These are phyloP conservation scores for Penicillium expansum DNA, from an alignment of 2,329 filamentous ascomycete genomes.

Conservation along the genomic window DNA sequence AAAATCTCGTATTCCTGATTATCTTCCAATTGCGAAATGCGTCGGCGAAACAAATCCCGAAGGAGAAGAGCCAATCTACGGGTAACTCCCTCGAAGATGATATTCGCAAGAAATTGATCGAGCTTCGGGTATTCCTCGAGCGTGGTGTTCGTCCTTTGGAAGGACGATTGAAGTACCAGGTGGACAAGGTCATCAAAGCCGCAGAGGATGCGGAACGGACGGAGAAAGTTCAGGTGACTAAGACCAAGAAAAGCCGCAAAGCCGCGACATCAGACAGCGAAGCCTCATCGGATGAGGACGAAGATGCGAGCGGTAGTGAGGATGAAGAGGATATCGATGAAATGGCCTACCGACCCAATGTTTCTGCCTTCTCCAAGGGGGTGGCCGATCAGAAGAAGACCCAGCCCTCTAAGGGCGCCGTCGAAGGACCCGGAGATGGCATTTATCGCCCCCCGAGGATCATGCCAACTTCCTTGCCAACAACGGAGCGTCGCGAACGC, in stretches of 20 bases:
- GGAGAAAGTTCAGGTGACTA: constrained; percentile 26
- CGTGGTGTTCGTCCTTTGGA: constrained; percentile 89
- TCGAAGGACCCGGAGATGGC: constrained; percentile 53
- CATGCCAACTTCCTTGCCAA: constrained; percentile 78
- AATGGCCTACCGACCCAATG: constrained; percentile 62
- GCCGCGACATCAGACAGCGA: constrained; percentile 30
- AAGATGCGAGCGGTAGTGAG: constrained; percentile 25
- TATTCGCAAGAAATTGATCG: constrained; percentile 81
- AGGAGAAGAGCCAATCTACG: constrained; percentile 33
- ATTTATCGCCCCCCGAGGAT: constrained; percentile 89
- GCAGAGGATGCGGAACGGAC: constrained; percentile 57
- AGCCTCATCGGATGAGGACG: constrained; percentile 30
- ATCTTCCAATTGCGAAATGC: constrained; percentile 71
- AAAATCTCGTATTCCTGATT: constrained; percentile 87
- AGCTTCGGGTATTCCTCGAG: constrained; percentile 88
- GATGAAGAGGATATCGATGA: constrained; percentile 55
- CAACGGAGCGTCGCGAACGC: constrained; percentile 59
- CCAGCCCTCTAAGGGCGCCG: constrained; percentile 21
- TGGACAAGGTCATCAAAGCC: constrained; percentile 88
- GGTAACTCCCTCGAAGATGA: constrained; percentile 56
- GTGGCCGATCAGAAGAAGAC: constrained; percentile 35
- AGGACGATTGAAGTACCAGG: constrained; percentile 86
- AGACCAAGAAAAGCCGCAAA: constrained; percentile 32
- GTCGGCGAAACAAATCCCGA: constrained; percentile 29
- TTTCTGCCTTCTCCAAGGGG: constrained; percentile 44